A percentile compares a stretch with the other conserved stretches of the same genome.
Evolutionary conservation across 2,329 filamentous ascomycete genomes (phyloP).

Genomic region (Alternaria brassicicola): DNA sequence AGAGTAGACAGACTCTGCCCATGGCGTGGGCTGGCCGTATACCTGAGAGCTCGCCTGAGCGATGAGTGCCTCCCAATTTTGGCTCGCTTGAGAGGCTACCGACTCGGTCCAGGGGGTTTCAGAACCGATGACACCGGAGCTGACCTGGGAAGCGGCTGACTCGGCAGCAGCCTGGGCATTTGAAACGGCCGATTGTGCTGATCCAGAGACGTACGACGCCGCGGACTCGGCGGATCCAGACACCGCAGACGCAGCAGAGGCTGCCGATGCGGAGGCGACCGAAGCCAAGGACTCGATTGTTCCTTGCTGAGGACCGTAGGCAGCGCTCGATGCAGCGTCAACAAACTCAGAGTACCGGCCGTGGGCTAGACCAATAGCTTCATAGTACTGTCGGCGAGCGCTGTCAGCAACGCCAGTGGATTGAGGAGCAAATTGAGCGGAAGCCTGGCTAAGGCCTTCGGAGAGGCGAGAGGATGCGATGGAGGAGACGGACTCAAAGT

Average conservation of each 20-base stretch:
- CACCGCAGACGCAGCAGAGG: conserved; percentile 52
- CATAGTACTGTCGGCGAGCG: conserved; percentile 74
- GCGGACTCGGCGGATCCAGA: conserved; percentile 58
- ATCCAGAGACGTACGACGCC: conserved; percentile 47
- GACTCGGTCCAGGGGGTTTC: conserved; percentile 61
- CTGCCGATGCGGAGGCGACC: conserved; percentile 48
- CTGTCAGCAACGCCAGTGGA: conserved; percentile 65
- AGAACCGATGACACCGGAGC: conserved; percentile 53
- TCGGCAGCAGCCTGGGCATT: conserved; percentile 57
- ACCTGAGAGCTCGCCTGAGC: conserved; percentile 70
- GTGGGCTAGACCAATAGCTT: conserved; percentile 78
- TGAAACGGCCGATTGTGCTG: conserved; percentile 50
- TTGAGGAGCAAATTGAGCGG: conserved; percentile 71
- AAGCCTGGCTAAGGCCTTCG: conserved; percentile 73
- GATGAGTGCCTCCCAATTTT: conserved; percentile 69
- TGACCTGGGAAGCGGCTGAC: conserved; percentile 54
- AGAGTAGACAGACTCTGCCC: conserved; percentile 54
- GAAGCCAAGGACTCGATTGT: conserved; percentile 44
- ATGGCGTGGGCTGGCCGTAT: conserved; percentile 68
- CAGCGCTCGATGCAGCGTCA: conserved; percentile 70
- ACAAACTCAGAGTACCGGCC: conserved; percentile 79
- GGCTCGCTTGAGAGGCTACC: conserved; percentile 61
- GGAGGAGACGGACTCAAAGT: conserved; percentile 64
- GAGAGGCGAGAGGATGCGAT: conserved; percentile 73
- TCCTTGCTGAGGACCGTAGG: conserved; percentile 59